Percentiles rank a stretch among this genome's conserved stretches.
Conservation (phyloP, 768 basidiomycete genomes). For the Trametes coccinea region DNA sequence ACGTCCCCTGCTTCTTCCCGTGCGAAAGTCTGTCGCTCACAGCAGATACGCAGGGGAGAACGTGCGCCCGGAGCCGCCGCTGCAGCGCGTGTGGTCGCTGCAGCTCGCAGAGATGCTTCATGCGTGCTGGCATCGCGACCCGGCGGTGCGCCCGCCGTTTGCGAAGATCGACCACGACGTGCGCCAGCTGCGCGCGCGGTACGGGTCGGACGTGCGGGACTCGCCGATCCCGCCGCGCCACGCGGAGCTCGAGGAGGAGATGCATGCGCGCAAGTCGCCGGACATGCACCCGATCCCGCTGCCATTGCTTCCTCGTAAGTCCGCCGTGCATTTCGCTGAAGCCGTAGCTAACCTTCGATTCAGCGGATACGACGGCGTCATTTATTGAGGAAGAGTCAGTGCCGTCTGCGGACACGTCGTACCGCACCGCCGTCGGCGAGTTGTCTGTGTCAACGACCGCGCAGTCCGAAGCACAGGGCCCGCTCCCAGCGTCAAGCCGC, state of each 20-base stretch:
- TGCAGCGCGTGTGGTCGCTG: slow-evolving; percentile 24
- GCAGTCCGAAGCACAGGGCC: slow-evolving; percentile 2
- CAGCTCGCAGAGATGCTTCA: slow-evolving; percentile 46
- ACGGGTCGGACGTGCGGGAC: slow-evolving; percentile 36
- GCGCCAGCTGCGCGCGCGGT: slow-evolving; percentile 44
- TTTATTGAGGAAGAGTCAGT: slow-evolving; percentile 20
- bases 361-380: slow-evolving; percentile 23
- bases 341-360: not conserved
- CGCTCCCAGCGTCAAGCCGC: slow-evolving; percentile 6
- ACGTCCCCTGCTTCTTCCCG: not conserved
- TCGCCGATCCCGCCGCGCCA: slow-evolving; percentile 34
- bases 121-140: slow-evolving; percentile 57
- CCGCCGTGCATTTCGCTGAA: not conserved
- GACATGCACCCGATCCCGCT: slow-evolving; percentile 30
- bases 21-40: not conserved
- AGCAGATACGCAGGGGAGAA: slow-evolving; percentile 26
- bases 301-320: slow-evolving; percentile 25
- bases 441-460: slow-evolving; percentile 6
- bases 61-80: slow-evolving; percentile 24
- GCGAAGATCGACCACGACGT: slow-evolving; percentile 46
- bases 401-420: slow-evolving; percentile 24
- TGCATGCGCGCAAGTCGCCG: slow-evolving; percentile 28
- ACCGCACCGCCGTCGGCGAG: slow-evolving; percentile 19
- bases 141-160: slow-evolving; percentile 55
- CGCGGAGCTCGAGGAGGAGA: slow-evolving; percentile 24